phyloP scores from a whole-genome alignment of 495 filamentous ascomycete species.

The Penicillium nucicola region DNA sequence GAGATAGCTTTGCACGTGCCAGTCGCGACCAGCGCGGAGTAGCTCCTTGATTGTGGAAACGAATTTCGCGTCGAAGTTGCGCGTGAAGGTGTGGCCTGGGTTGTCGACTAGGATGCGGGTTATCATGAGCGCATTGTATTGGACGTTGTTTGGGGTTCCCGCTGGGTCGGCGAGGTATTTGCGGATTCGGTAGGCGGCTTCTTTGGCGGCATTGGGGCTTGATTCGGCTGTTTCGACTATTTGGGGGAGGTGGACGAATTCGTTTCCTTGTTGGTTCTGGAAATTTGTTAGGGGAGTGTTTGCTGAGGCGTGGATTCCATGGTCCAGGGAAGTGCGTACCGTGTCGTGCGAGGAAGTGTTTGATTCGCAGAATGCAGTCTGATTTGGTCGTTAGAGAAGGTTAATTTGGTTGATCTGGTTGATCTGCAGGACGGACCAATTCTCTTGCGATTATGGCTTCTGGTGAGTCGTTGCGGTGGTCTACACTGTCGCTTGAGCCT shows the following conservation, averaged over 20 bases:
- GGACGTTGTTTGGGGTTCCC: conserved; percentile 59
- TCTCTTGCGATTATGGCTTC: conserved; percentile 46
- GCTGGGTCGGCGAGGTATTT: conserved; percentile 75
- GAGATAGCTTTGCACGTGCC: conserved; percentile 76
- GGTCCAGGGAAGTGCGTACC: conserved; percentile 39
- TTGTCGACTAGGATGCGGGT: conserved; percentile 90
- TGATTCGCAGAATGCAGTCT: conserved; percentile 78
- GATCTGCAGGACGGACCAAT: conserved; percentile 45
- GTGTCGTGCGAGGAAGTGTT: conserved; percentile 58
- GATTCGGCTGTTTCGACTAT: conserved; percentile 96
- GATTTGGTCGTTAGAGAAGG: conserved; percentile 10
- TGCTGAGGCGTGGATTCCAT: neutral
- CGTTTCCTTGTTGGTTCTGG: conserved; percentile 59
- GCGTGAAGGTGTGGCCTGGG: conserved; percentile 82
- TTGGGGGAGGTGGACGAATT: conserved; percentile 87
- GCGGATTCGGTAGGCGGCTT: conserved; percentile 72
- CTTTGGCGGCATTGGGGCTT: conserved; percentile 76
- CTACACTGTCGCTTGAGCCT: conserved; percentile 19
- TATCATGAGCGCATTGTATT: conserved; percentile 97
- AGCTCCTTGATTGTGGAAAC: conserved; percentile 70
- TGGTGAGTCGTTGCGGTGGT: conserved; percentile 40
- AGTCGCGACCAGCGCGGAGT: conserved; percentile 67
- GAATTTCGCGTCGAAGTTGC: conserved; percentile 82
- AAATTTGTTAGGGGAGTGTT: neutral
- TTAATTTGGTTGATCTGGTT: too few species aligned